A percentile compares a stretch with the other conserved stretches of the same genome.
Evolutionary conservation across 805 yeast genomes (phyloP).

Genomic region (Yarrowia alimentaria): DNA sequence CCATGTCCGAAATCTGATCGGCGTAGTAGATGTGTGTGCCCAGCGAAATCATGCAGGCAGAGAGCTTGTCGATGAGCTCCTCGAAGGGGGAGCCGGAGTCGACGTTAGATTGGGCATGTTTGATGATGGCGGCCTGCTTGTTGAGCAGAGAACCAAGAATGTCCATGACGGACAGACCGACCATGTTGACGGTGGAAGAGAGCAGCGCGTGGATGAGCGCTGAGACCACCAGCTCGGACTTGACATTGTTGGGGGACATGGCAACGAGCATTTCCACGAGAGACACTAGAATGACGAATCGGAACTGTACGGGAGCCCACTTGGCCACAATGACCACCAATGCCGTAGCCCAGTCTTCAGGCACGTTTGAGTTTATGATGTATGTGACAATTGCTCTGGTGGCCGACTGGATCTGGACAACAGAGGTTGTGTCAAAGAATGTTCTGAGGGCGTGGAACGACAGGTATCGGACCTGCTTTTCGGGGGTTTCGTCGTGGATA

Average conservation of each 20-base stretch:
- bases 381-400: constrained; percentile 53
- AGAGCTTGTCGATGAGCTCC: constrained; percentile 46
- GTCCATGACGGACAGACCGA: constrained; percentile 84
- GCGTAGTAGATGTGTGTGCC: constrained; percentile 78
- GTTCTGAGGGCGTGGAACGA: constrained; percentile 49
- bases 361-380: constrained; percentile 39
- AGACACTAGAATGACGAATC: constrained; percentile 62
- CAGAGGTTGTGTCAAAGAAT: constrained; percentile 62
- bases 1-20: constrained; percentile 81
- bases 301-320: constrained; percentile 76
- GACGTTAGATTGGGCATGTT: constrained; percentile 29
- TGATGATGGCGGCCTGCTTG: constrained; percentile 36
- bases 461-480: constrained; percentile 23
- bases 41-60: constrained; percentile 63
- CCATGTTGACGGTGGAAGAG: constrained; percentile 76
- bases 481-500: constrained; percentile 21
- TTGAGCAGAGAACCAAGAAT: constrained; percentile 51
- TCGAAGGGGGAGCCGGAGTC: constrained; percentile 25
- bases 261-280: constrained; percentile 39
- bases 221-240: constrained; percentile 40
- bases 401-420: constrained; percentile 58
- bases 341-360: constrained; percentile 51
- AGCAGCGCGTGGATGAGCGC: constrained; percentile 47
- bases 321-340: constrained; percentile 64
- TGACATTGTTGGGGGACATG: constrained; percentile 30